Evolutionary conservation across 805 yeast genomes (phyloP), one percentile per base, ranked within the genome.

Genomic region (Lipomyces sp.): DNA sequence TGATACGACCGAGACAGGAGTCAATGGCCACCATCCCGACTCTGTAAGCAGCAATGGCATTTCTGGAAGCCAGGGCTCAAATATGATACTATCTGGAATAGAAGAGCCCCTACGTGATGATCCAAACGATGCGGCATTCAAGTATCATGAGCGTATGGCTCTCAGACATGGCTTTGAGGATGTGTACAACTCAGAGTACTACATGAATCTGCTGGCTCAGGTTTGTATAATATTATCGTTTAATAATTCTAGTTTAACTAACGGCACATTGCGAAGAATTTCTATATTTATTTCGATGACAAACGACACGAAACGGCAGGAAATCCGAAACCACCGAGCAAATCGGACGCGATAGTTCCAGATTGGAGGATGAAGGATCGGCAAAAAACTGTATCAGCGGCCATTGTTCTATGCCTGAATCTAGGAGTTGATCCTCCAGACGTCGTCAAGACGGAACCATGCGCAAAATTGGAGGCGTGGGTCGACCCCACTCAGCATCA

Each of bases 341-440:
- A 84, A 6, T 80, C 87, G 1, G 87, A 85, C 73, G 83, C 83
- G 70, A 69, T 71, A 13, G 88, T 90, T 2, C 78, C 86, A 1
- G 98, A 94, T 75, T 95, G 99, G 99, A 90, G 96, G 71, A 90
- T 92, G 83, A 87, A 89, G 67, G 97, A 92, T 72, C 85, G 97
- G 55, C 97, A 90, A 74, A 90, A 93, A 75, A 95, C 99, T 0
- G 92, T 93, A 11, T 88, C 90, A 63, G 99, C 98, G 0, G 98
- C 97, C 15, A 80, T 95, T 7, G 92, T 95, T 59, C 80, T 95
- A 59, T 95, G 99, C 77, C 80, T 95, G 50, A 95, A 95, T 75
- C 78, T 94, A 33, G 98, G 98, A 7, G 97, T 95, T 1, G 98
- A 94, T 72, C 99, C 99, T 2, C 99, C 99, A 0, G 99, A 95